Conservation (phyloP, 2,329 filamentous ascomycete species). For the Cladosporium cucumerinum region DNA sequence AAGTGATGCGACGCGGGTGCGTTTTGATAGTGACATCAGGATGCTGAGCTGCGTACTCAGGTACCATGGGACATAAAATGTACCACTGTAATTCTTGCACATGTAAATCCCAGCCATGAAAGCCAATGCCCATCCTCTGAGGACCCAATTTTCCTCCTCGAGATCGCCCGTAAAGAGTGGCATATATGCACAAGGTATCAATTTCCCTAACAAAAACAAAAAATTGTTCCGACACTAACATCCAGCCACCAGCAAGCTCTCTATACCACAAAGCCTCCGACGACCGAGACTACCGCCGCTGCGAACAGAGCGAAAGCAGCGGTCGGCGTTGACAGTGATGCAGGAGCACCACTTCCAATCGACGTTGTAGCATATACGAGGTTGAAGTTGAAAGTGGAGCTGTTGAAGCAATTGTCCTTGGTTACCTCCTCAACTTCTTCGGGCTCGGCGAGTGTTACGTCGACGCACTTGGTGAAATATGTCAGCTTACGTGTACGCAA, state of each 20-base stretch:
- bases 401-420: conserved; percentile 84
- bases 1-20: no score
- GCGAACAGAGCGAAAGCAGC: background rate
- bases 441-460: conserved; percentile 85
- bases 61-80: background rate
- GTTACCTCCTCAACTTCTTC: conserved; percentile 74
- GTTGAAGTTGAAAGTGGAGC: conserved; percentile 69
- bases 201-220: background rate
- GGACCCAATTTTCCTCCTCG: background rate
- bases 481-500: background rate
- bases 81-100: background rate
- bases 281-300: background rate
- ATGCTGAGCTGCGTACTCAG: no score
- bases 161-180: background rate
- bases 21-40: no score
- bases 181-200: conserved; percentile 10
- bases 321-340: background rate
- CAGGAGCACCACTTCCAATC: background rate
- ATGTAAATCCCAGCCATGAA: background rate
- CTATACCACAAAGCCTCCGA: background rate
- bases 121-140: background rate
- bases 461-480: conserved; percentile 66
- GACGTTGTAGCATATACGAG: background rate
- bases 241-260: background rate
- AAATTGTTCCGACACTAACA: background rate